phyloP scores from a whole-genome alignment of 345 rosid species.

The Eucalyptus coolabah region DNA sequence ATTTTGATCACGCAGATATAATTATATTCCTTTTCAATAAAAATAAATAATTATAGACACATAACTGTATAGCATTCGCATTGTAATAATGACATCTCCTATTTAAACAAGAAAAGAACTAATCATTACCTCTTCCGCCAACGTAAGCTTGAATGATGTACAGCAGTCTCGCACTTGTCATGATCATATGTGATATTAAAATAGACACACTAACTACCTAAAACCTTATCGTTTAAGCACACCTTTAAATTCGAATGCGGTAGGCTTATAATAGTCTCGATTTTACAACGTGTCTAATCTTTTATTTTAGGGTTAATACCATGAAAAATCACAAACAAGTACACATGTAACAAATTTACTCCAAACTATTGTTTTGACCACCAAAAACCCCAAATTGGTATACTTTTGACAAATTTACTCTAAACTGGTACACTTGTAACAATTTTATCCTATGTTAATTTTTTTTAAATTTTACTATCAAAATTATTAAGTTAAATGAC shows the following conservation, averaged over 20 bases:
- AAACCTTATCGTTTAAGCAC: background rate
- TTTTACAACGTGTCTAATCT: background rate
- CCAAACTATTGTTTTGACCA: too few species aligned
- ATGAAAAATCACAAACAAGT: too few species aligned
- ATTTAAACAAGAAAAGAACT: background rate
- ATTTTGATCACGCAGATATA: background rate
- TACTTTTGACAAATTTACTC: too few species aligned
- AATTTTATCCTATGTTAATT: too few species aligned
- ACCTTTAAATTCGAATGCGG: background rate
- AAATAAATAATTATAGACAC: background rate
- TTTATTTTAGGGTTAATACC: too few species aligned
- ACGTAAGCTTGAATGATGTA: background rate
- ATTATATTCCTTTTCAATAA: background rate
- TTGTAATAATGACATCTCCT: background rate
- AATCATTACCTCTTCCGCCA: background rate
- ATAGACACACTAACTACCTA: background rate
- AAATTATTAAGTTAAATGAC: too few species aligned
- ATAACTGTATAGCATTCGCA: background rate
- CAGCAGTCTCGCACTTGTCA: background rate
- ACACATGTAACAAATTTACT: too few species aligned
- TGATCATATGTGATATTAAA: background rate
- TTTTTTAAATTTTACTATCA: too few species aligned
- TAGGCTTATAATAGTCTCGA: background rate
- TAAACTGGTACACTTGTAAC: too few species aligned
- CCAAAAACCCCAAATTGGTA: too few species aligned